Percentiles rank a stretch among this genome's conserved stretches.
phyloP scores from a whole-genome alignment of 2,329 filamentous ascomycete species.

The Aspergillus brasiliensis region DNA sequence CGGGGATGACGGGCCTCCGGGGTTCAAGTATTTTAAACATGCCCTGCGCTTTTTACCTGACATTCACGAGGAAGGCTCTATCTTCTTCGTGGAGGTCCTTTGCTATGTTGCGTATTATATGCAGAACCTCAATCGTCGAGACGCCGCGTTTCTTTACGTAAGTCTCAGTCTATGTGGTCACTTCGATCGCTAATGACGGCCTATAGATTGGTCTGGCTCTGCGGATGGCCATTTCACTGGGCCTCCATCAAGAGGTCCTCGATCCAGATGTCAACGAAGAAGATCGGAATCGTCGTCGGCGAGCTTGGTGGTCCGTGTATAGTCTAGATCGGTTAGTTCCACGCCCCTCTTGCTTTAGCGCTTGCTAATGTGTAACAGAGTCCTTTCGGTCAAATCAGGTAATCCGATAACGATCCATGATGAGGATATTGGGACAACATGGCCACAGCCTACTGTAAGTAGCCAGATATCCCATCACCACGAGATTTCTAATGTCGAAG shows the following conservation, averaged over 20 bases:
- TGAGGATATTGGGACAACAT: constrained; percentile 54
- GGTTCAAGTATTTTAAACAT: constrained; percentile 58
- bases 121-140: constrained; percentile 59
- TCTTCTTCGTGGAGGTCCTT: constrained; percentile 58
- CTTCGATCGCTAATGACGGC: constrained; percentile 24
- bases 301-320: constrained; percentile 61
- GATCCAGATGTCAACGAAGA: constrained; percentile 43
- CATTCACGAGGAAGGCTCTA: constrained; percentile 57
- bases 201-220: constrained; percentile 53
- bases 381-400: constrained; percentile 57
- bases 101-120: constrained; percentile 60
- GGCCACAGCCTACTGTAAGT: constrained; percentile 35
- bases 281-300: constrained; percentile 53
- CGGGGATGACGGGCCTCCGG: constrained; percentile 55
- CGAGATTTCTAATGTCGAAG: not conserved
- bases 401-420: constrained; percentile 59
- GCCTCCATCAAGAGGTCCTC: constrained; percentile 57
- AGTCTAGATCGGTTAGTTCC: constrained; percentile 50
- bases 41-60: constrained; percentile 57
- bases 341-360: no score
- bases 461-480: no score
- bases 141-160: constrained; percentile 58
- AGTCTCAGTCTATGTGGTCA: not conserved
- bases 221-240: constrained; percentile 60
- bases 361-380: constrained; percentile 24